Evolutionary conservation across 2,329 filamentous ascomycete species (phyloP).

Genomic region (Elsinoe australis): DNA sequence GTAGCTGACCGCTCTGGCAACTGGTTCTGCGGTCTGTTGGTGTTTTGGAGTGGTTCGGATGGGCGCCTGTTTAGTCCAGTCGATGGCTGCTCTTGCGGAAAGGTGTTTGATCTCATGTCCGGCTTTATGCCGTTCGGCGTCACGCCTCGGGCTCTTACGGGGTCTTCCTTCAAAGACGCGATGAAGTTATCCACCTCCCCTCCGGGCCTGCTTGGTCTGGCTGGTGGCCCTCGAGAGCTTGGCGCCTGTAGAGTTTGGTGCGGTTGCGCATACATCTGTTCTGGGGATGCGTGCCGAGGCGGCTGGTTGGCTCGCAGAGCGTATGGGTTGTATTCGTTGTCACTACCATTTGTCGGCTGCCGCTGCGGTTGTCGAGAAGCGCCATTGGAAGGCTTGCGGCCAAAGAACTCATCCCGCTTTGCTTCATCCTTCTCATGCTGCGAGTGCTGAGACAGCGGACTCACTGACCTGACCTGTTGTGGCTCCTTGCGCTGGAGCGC

Average conservation of each 20-base stretch:
- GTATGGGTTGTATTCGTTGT: conserved; percentile 14
- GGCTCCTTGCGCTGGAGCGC: conserved; percentile 1
- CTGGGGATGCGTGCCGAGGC: neutral
- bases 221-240: conserved; percentile 22
- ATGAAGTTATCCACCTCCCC: conserved; percentile 23
- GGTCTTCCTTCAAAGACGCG: conserved; percentile 15
- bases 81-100: neutral
- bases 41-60: conserved; percentile 9
- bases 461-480: neutral
- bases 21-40: neutral
- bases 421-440: conserved; percentile 12
- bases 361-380: neutral
- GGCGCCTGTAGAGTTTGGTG: conserved; percentile 19
- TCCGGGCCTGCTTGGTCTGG: conserved; percentile 27
- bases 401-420: conserved; percentile 13
- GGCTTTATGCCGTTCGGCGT: neutral
- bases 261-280: conserved; percentile 11
- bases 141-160: neutral
- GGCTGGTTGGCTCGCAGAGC: neutral
- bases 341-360: conserved; percentile 1
- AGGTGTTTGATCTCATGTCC: conserved; percentile 12
- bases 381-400: conserved; percentile 1
- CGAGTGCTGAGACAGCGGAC: conserved; percentile 3
- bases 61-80: conserved; percentile 9
- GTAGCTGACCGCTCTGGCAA: conserved; percentile 11